phyloP scores from a whole-genome alignment of 306 rosid genomes.

The Canavalia gladiata region DNA sequence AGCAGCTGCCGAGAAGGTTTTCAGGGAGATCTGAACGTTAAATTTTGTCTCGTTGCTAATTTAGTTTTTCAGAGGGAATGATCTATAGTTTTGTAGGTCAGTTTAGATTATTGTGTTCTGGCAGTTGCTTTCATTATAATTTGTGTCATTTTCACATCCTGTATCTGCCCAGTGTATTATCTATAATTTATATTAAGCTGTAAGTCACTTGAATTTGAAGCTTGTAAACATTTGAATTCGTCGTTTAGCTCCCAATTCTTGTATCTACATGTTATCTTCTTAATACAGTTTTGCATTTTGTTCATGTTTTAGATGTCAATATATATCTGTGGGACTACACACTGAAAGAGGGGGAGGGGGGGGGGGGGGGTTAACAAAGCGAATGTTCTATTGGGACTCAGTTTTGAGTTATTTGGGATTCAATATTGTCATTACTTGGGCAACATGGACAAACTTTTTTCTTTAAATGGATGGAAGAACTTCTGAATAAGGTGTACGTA shows the following conservation, averaged over 20 bases:
- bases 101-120: conserved; percentile 40
- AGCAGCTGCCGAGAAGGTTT: conserved; percentile 95
- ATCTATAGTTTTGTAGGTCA: conserved; percentile 48
- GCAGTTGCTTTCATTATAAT: conserved; percentile 27
- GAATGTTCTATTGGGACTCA: neutral
- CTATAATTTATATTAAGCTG: neutral
- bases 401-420: neutral
- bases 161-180: conserved; percentile 38
- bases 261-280: conserved; percentile 6
- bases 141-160: conserved; percentile 42
- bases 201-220: conserved; percentile 18
- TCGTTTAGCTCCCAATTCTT: neutral
- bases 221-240: conserved; percentile 33
- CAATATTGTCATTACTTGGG: neutral
- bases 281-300: neutral
- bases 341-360: neutral
- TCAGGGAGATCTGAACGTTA: conserved; percentile 66
- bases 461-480: neutral
- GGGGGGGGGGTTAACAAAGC: neutral
- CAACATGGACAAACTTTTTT: neutral
- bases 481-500: neutral
- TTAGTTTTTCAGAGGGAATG: conserved; percentile 25
- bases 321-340: neutral
- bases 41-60: conserved; percentile 34
- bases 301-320: neutral